phyloP scores from a whole-genome alignment of 768 basidiomycete genomes.

The Gelatoporia subvermispora region DNA sequence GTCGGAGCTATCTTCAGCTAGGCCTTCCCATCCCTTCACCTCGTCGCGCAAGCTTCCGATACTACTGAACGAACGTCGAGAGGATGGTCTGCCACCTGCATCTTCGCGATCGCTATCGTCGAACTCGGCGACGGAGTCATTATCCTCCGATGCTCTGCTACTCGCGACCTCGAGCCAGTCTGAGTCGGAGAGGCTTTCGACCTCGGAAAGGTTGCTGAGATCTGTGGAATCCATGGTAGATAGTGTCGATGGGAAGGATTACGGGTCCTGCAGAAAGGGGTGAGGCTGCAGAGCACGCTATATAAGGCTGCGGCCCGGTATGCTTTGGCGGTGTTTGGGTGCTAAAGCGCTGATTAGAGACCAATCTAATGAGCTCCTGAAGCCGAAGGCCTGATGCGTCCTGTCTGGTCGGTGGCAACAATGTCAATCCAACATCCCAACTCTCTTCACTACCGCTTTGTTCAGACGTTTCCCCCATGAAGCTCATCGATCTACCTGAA shows the following conservation, averaged over 20 bases:
- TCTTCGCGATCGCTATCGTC: constrained; percentile 61
- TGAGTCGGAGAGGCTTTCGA: constrained; percentile 68
- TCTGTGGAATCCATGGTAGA: constrained; percentile 28
- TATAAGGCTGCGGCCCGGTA: constrained; percentile 11
- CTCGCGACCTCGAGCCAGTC: constrained; percentile 81
- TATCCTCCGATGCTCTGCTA: constrained; percentile 65
- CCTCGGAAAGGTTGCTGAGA: constrained; percentile 48
- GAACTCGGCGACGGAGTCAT: constrained; percentile 56
- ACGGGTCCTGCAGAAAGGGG: constrained; percentile 1
- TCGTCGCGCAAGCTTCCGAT: constrained; percentile 63
- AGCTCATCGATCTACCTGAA: constrained; percentile 33
- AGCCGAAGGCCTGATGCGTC: not conserved
- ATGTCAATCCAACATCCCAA: constrained; percentile 3
- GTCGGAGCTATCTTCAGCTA: constrained; percentile 59
- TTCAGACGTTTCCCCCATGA: not conserved
- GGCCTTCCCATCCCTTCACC: constrained; percentile 75
- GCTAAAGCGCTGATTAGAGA: too few species aligned
- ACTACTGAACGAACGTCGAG: constrained; percentile 68
- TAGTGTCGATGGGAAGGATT: constrained; percentile 3
- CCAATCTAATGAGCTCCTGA: constrained; percentile 13
- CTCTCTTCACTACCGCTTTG: not conserved
- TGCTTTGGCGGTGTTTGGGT: not conserved
- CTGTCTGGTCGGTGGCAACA: not conserved
- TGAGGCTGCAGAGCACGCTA: constrained; percentile 15
- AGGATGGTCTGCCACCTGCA: constrained; percentile 45